Evolutionary conservation across 495 filamentous ascomycete genomes (phyloP).

Genomic region (Corynascus novoguineensis): DNA sequence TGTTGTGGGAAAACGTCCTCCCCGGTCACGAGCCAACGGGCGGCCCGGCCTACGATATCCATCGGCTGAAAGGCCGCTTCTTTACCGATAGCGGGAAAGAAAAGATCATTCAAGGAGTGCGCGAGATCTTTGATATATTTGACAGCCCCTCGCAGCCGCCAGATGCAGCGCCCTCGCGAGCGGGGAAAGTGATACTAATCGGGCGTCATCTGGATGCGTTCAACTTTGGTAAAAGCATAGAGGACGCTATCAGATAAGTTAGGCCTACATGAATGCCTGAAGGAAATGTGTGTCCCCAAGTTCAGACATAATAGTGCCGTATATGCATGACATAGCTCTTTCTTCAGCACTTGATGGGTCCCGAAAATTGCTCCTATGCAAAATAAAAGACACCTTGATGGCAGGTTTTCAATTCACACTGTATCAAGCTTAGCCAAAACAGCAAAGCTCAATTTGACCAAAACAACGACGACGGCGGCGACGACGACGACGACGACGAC

Average conservation of each 20-base stretch:
- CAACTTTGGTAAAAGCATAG: slow-evolving; percentile 41
- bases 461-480: too few species aligned
- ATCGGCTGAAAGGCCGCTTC: slow-evolving; percentile 78
- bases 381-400: too few species aligned
- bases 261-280: not conserved
- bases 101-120: slow-evolving; percentile 83
- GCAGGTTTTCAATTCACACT: too few species aligned
- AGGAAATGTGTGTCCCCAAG: not conserved
- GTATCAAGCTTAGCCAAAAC: too few species aligned
- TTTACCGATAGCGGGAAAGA: slow-evolving; percentile 53
- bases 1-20: slow-evolving; percentile 75
- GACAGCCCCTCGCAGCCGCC: slow-evolving; percentile 46
- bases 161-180: slow-evolving; percentile 9
- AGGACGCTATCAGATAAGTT: slow-evolving; percentile 12
- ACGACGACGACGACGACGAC: too few species aligned
- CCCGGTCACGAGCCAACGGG: slow-evolving; percentile 36
- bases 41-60: slow-evolving; percentile 58
- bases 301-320: not conserved
- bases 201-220: slow-evolving; percentile 56
- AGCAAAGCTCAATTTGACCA: too few species aligned
- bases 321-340: too few species aligned
- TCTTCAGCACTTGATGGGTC: too few species aligned
- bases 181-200: slow-evolving; percentile 77
- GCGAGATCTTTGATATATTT: slow-evolving; percentile 88
- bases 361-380: too few species aligned